These are phyloP conservation scores for Geum urbanum DNA, from an alignment of 306 rosid species.

Conservation along the genomic window DNA sequence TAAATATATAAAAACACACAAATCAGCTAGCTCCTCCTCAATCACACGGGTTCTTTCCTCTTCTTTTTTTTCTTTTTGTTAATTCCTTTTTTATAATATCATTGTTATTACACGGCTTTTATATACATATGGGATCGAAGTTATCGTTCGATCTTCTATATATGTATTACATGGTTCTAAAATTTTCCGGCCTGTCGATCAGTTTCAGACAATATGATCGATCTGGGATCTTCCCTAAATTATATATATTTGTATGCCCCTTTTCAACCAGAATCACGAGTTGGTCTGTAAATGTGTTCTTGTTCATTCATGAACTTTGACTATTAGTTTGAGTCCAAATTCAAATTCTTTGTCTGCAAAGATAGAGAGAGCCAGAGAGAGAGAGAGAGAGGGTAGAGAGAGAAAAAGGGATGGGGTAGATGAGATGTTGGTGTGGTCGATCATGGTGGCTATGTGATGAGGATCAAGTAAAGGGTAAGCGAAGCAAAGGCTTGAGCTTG, in stretches of 20 bases:
- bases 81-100: neutral
- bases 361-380: neutral
- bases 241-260: neutral
- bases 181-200: neutral
- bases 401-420: conserved; percentile 4
- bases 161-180: conserved; percentile 11
- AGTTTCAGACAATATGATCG: conserved; percentile 25
- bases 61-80: neutral
- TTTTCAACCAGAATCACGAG: neutral
- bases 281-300: neutral
- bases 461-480: neutral
- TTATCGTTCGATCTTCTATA: neutral
- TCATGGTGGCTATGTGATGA: neutral
- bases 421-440: conserved; percentile 8
- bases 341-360: neutral
- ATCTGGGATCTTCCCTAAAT: conserved; percentile 2
- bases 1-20: conserved; percentile 24
- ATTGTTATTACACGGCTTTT: neutral
- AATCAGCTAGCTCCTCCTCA: neutral
- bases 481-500: neutral
- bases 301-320: neutral
- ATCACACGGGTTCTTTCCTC: neutral
- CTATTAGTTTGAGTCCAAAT: neutral
- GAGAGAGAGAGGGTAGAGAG: neutral
- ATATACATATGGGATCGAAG: conserved; percentile 1